A percentile compares a stretch with the other conserved stretches of the same genome.
Evolutionary conservation across 306 rosid species (phyloP).

Genomic region (Inga laurina): DNA sequence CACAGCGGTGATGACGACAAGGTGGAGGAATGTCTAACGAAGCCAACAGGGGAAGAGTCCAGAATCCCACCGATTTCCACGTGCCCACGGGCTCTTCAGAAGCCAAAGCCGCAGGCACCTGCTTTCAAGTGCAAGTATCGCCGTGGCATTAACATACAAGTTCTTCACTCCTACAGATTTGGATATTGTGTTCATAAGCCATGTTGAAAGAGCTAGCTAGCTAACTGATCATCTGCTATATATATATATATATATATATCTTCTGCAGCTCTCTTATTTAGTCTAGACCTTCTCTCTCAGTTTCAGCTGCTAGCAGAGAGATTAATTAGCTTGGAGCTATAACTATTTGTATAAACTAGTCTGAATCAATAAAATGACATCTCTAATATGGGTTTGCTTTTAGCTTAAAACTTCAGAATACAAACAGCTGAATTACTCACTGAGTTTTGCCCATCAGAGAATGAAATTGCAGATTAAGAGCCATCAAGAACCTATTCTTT

Average conservation of each 20-base stretch:
- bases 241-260: not conserved
- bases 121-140: conserved; percentile 57
- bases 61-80: conserved; percentile 52
- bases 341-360: conserved; percentile 38
- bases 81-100: conserved; percentile 83
- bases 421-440: not conserved
- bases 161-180: conserved; percentile 74
- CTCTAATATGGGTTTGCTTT: not conserved
- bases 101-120: conserved; percentile 57
- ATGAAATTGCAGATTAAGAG: not conserved
- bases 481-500: not conserved
- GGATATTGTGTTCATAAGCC: conserved; percentile 66
- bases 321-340: conserved; percentile 18
- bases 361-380: conserved; percentile 5
- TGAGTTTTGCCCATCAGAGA: not conserved
- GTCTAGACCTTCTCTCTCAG: not conserved
- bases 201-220: conserved; percentile 56
- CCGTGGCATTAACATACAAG: conserved; percentile 39
- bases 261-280: not conserved
- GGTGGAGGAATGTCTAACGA: conserved; percentile 46
- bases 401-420: not conserved
- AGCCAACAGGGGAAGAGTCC: conserved; percentile 64
- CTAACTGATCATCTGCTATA: conserved; percentile 16
- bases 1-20: not conserved
- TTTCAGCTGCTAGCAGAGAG: conserved; percentile 10